These are phyloP conservation scores for Geosiphon pyriformis DNA, from an alignment of 192 early-diverging fungal species.

Conservation along the genomic window DNA sequence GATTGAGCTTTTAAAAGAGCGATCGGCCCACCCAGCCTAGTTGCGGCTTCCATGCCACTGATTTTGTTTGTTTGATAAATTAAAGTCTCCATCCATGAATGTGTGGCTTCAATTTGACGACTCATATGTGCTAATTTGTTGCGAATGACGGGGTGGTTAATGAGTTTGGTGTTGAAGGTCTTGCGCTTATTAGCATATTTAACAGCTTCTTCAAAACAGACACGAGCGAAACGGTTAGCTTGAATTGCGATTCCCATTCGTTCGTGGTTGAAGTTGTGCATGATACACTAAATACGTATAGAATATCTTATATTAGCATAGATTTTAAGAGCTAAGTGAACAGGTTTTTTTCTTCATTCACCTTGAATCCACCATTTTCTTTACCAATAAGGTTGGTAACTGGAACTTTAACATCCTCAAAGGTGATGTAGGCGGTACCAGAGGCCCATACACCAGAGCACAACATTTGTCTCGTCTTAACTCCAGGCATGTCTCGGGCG, in stretches of 20 bases:
- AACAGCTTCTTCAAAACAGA: constrained; percentile 77
- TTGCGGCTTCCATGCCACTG: constrained; percentile 60
- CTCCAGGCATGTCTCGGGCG: constrained; percentile 66
- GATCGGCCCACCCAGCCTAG: constrained; percentile 80
- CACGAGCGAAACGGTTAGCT: constrained; percentile 79
- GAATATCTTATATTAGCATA: neutral
- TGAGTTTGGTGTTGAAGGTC: constrained; percentile 81
- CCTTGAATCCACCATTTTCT: constrained; percentile 82
- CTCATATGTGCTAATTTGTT: constrained; percentile 80
- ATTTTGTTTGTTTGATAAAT: constrained; percentile 66
- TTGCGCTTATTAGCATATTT: constrained; percentile 80
- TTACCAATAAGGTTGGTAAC: constrained; percentile 79
- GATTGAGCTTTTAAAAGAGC: constrained; percentile 80
- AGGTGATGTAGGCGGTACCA: constrained; percentile 74
- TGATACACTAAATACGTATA: constrained; percentile 41
- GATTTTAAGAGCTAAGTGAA: no score
- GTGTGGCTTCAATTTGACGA: constrained; percentile 78
- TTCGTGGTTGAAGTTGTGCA: constrained; percentile 79
- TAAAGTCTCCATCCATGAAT: constrained; percentile 76
- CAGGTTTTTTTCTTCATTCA: constrained; percentile 2
- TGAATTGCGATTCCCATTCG: constrained; percentile 80
- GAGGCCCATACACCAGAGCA: constrained; percentile 80
- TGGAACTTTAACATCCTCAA: constrained; percentile 85
- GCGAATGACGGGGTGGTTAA: constrained; percentile 81
- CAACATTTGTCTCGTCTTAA: constrained; percentile 75